A percentile compares a stretch with the other conserved stretches of the same genome.
phyloP scores from a whole-genome alignment of 1,284 basidiomycete species.

The Tremellales sp. region DNA sequence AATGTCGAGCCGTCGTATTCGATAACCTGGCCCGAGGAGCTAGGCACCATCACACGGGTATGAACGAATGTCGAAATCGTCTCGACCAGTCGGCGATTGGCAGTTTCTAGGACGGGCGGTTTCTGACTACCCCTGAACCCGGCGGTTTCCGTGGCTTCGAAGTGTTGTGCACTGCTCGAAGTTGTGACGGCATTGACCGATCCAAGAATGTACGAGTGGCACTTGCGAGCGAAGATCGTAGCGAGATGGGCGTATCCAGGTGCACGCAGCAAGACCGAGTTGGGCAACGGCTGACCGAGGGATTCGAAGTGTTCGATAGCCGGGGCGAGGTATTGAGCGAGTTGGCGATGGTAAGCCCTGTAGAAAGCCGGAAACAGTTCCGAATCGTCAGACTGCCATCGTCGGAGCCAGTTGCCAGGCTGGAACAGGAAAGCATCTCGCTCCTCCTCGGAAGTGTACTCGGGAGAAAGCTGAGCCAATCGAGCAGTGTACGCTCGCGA shows the following conservation, averaged over 20 bases:
- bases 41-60: slow-evolving; percentile 34
- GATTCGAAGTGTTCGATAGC: slow-evolving; percentile 40
- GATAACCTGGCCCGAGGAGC: slow-evolving; percentile 23
- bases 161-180: slow-evolving; percentile 43
- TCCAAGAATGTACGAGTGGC: slow-evolving; percentile 50
- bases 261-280: slow-evolving; percentile 44
- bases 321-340: slow-evolving; percentile 49
- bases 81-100: slow-evolving; percentile 51
- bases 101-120: slow-evolving; percentile 52
- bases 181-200: slow-evolving; percentile 50
- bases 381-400: slow-evolving; percentile 53
- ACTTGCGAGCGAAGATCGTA: slow-evolving; percentile 48
- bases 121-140: slow-evolving; percentile 51
- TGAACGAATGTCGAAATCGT: slow-evolving; percentile 50
- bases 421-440: slow-evolving; percentile 48
- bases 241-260: slow-evolving; percentile 52
- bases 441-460: slow-evolving; percentile 38
- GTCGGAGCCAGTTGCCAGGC: slow-evolving; percentile 49
- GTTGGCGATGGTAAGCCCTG: slow-evolving; percentile 53
- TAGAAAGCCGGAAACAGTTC: slow-evolving; percentile 55
- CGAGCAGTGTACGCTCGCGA: slow-evolving; percentile 42
- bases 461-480: slow-evolving; percentile 29
- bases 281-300: slow-evolving; percentile 36
- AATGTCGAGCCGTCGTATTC: slow-evolving; percentile 46
- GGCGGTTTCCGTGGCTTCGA: slow-evolving; percentile 52